Base-by-base conservation (phyloP, 192 early-diverging fungal genomes). In the Backusella liffmaniae region DNA sequence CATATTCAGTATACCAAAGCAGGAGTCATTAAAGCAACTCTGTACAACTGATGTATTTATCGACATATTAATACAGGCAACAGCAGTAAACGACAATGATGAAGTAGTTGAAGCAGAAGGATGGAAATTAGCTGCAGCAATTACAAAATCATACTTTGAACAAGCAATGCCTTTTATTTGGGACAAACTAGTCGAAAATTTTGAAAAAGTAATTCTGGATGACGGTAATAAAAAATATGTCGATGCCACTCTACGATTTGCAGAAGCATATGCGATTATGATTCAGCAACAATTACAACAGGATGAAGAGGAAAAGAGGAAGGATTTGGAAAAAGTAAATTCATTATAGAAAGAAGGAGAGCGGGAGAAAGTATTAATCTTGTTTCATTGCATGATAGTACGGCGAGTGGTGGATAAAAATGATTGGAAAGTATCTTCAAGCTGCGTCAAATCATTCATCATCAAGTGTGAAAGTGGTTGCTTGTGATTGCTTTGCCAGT, bases 401-500 rank as follows among this genome's bases (percentile, higher is more conserved):
- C 29, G 41, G 74, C 2, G 73, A 75, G 15, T 87, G 85, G 83
- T 90, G 88, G 87, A 80, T 62, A 7, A 39, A 65, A 8, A 65
- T 80, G 37, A 15, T 90, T 29, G 82, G 80, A 30, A 65, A 75
- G 12, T 81, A 90, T 70, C 76, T 90, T 16, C 82, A 87, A 16
- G 68, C 81, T 16, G 42, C 84, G 10, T 82, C 85, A 15, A 41
- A 72, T 30, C 82, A 88, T 59, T 76, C 71, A 30, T 72, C 41
- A 23, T 71, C 79, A 9, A 34, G 74, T 9, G 77, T 90, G 18
- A 80, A 84, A 62, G 80, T 83, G 7, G 42, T 81, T 18, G 76
- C 80, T 34, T 88, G 88, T 68, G 88, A 88, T 66, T 88, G 79
- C 41, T 75, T 90, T 36, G 85, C 84, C 3, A 70, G 73, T 32